Percentiles rank a stretch among this genome's conserved stretches.
phyloP scores from a whole-genome alignment of 768 basidiomycete genomes.

The Tricholoma bakamatsutake region DNA sequence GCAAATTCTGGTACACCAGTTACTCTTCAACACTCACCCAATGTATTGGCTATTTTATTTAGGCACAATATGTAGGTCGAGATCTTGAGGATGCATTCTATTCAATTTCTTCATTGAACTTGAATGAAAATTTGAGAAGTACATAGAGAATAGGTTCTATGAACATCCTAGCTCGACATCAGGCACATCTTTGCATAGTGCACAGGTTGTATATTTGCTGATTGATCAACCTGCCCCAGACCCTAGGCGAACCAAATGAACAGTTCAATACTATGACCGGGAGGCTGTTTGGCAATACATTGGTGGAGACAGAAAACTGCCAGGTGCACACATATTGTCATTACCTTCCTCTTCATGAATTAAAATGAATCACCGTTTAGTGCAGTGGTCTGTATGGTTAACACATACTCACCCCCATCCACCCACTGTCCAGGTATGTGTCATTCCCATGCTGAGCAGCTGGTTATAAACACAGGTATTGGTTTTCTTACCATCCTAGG shows the following conservation, averaged over 20 bases:
- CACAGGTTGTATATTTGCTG: not conserved
- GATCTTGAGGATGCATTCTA: slow-evolving; percentile 50
- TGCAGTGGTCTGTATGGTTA: slow-evolving; percentile 74
- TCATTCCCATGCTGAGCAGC: not conserved
- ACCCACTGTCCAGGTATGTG: slow-evolving; percentile 53
- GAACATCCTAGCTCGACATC: slow-evolving; percentile 38
- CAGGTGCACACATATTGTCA: slow-evolving; percentile 34
- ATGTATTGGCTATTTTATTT: slow-evolving; percentile 1
- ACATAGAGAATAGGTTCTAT: slow-evolving; percentile 54
- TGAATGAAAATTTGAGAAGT: slow-evolving; percentile 2
- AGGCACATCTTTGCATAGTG: slow-evolving; percentile 22
- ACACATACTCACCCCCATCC: slow-evolving; percentile 59
- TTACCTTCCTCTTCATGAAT: slow-evolving; percentile 1
- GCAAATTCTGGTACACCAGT: slow-evolving; percentile 31
- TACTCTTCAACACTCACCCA: not conserved
- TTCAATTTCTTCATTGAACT: not conserved
- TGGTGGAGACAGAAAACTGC: slow-evolving; percentile 49
- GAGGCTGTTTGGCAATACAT: slow-evolving; percentile 60
- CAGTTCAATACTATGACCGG: slow-evolving; percentile 49
- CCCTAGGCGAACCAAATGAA: slow-evolving; percentile 48
- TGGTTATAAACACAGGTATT: not conserved
- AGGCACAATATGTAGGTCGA: slow-evolving; percentile 49
- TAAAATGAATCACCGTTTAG: slow-evolving; percentile 26
- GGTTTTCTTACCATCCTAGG: slow-evolving; percentile 31
- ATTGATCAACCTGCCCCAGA: slow-evolving; percentile 17